Conservation (phyloP, 2,329 filamentous ascomycete genomes). For the Diplodia mutila region DNA sequence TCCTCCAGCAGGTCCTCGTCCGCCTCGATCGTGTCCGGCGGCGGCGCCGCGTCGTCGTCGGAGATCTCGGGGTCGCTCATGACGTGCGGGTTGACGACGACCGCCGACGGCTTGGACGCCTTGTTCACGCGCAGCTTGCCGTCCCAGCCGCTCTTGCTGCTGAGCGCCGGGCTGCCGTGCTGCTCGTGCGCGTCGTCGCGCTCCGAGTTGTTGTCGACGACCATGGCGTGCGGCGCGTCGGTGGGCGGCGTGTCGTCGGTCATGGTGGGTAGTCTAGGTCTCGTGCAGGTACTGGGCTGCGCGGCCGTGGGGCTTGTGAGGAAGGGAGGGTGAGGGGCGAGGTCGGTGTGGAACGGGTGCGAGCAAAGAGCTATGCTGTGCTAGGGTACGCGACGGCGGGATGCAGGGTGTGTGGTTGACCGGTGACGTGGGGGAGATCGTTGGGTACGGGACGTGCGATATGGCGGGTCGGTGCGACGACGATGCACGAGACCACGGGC, state of each 20-base stretch:
- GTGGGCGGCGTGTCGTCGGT: neutral
- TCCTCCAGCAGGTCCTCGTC: conserved; percentile 74
- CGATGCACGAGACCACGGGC: neutral
- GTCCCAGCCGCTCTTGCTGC: conserved; percentile 68
- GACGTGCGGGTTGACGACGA: conserved; percentile 77
- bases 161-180: neutral
- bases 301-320: neutral
- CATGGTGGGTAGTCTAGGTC: neutral
- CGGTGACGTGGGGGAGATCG: neutral
- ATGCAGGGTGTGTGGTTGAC: neutral
- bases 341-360: neutral
- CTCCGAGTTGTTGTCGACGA: conserved; percentile 13
- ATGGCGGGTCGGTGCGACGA: too few species aligned
- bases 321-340: neutral
- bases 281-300: neutral
- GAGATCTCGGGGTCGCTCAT: conserved; percentile 85
- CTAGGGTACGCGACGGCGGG: neutral
- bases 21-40: conserved; percentile 74
- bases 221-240: conserved; percentile 8
- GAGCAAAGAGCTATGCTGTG: neutral
- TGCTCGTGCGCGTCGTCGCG: neutral
- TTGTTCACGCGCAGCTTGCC: conserved; percentile 78
- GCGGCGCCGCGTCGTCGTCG: conserved; percentile 64
- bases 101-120: conserved; percentile 50
- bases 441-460: neutral